Percentiles rank a stretch among this genome's conserved stretches.
phyloP scores from a whole-genome alignment of 306 rosid genomes.

The Delonix regia region DNA sequence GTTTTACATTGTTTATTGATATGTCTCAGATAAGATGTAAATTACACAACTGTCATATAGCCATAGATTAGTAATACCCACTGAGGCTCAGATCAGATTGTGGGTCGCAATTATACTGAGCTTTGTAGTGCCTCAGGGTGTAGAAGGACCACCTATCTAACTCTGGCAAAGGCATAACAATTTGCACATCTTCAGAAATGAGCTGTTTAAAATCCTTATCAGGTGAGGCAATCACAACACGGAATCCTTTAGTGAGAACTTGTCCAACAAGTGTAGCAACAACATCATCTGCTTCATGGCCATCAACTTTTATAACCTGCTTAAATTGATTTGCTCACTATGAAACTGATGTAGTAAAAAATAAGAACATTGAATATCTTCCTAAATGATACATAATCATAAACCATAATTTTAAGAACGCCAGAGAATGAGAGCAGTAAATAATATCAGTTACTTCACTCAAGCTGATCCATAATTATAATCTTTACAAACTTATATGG shows the following conservation, averaged over 20 bases:
- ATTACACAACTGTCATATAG: background rate
- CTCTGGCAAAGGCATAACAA: constrained; percentile 87
- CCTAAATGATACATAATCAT: constrained; percentile 10
- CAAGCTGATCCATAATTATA: constrained; percentile 9
- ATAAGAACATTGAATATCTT: background rate
- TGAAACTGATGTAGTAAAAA: constrained; percentile 3
- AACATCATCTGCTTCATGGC: constrained; percentile 97
- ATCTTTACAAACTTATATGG: background rate
- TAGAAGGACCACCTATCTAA: constrained; percentile 90
- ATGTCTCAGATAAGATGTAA: constrained; percentile 13
- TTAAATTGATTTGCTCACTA: constrained; percentile 34
- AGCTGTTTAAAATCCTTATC: constrained; percentile 97
- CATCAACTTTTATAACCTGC: constrained; percentile 68
- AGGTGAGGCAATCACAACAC: constrained; percentile 88
- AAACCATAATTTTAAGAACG: background rate
- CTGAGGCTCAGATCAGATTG: constrained; percentile 85
- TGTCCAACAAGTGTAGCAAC: constrained; percentile 82
- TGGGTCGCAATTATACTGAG: constrained; percentile 86
- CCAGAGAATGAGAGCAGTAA: constrained; percentile 15
- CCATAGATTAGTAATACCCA: constrained; percentile 49
- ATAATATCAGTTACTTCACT: background rate
- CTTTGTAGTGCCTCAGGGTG: constrained; percentile 74
- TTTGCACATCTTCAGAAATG: constrained; percentile 87
- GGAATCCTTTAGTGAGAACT: constrained; percentile 63
- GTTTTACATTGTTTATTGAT: constrained; percentile 8